Conservation (phyloP, 2,329 filamentous ascomycete species). For the Paramyrothecium roridum region DNA sequence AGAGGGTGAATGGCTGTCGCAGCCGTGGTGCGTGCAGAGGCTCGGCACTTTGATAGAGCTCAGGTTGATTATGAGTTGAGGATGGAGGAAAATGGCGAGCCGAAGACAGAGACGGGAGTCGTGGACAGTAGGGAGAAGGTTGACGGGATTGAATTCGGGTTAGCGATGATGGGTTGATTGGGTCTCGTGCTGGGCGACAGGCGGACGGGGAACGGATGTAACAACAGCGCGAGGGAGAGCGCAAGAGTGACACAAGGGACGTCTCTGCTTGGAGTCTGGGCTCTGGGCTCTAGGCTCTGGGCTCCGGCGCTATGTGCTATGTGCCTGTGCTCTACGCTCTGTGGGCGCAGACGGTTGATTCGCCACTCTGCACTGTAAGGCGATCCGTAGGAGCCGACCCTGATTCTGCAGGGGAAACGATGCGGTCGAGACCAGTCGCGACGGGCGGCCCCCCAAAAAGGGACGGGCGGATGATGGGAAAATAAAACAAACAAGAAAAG, state of each 20-base stretch:
- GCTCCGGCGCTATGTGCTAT: too few species aligned
- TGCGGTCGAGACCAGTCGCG: too few species aligned
- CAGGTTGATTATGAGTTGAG: too few species aligned
- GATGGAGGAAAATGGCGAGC: constrained; percentile 11
- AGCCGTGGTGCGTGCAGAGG: not conserved
- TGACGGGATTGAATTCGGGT: not conserved
- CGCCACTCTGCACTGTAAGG: not conserved
- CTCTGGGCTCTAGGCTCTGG: too few species aligned
- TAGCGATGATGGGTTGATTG: not conserved
- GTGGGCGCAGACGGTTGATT: not conserved
- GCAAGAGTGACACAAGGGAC: not conserved
- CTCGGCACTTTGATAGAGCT: too few species aligned
- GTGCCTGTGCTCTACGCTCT: too few species aligned
- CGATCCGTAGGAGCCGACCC: too few species aligned
- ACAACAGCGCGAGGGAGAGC: not conserved
- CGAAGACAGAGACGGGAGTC: not conserved
- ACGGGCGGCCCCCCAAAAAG: not conserved
- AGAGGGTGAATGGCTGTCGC: not conserved
- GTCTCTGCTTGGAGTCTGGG: not conserved
- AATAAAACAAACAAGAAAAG: not conserved
- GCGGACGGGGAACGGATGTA: not conserved
- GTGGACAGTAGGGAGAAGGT: not conserved
- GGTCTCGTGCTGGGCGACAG: not conserved
- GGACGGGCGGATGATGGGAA: not conserved
- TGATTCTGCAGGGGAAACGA: too few species aligned